A percentile compares a stretch with the other conserved stretches of the same genome.
These are phyloP conservation scores for Leucogyrophana mollusca DNA, from an alignment of 768 basidiomycete genomes.

Conservation along the genomic window DNA sequence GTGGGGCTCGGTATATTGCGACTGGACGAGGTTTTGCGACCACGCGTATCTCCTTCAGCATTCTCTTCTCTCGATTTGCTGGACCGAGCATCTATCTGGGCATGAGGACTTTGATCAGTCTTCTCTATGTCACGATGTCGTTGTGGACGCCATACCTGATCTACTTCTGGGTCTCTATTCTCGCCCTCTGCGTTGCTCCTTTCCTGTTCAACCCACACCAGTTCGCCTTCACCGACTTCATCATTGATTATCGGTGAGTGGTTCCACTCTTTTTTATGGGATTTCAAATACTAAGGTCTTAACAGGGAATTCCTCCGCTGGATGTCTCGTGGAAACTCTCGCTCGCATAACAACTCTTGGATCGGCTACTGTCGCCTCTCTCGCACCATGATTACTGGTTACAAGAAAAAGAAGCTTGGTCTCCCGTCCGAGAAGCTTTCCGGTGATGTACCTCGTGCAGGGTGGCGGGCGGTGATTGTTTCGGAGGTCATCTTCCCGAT, in stretches of 20 bases:
- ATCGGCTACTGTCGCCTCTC: constrained; percentile 98
- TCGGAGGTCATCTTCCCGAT: constrained; percentile 87
- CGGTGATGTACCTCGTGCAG: constrained; percentile 90
- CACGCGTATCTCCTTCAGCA: constrained; percentile 90
- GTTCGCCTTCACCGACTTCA: constrained; percentile 94
- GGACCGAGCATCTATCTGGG: constrained; percentile 98
- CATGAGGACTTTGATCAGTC: constrained; percentile 86
- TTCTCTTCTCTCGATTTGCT: constrained; percentile 96
- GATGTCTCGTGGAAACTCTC: constrained; percentile 99
- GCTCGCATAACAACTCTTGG: constrained; percentile 98
- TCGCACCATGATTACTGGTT: constrained; percentile 99
- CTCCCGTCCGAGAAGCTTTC: constrained; percentile 97
- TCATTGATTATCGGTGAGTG: constrained; percentile 88
- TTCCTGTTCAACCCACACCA: constrained; percentile 99
- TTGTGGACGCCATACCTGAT: constrained; percentile 91
- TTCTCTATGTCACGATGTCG: constrained; percentile 91
- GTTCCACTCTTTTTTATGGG: background rate
- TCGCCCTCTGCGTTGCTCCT: constrained; percentile 89
- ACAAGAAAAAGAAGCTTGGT: constrained; percentile 97
- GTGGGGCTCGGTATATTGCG: constrained; percentile 97
- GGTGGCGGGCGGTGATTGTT: constrained; percentile 86
- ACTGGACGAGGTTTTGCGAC: constrained; percentile 99
- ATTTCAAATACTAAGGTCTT: background rate
- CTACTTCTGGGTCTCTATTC: constrained; percentile 97
- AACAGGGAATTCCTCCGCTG: constrained; percentile 93